Evolutionary conservation across 1,139 yeast species (phyloP), one percentile per base, ranked within the genome.

Genomic region (Pichia cactophila): DNA sequence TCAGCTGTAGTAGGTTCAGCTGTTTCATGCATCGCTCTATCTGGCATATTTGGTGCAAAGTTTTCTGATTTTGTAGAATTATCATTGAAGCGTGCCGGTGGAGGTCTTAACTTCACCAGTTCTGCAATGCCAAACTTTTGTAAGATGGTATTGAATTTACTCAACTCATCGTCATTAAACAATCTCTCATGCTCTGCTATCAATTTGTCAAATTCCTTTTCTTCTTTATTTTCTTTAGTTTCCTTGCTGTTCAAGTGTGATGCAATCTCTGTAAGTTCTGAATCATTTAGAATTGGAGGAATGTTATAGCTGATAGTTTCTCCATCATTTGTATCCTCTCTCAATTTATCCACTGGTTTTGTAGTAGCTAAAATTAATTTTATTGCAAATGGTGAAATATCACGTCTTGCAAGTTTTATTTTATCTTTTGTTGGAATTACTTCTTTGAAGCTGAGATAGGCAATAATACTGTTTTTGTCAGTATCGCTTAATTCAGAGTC

Each of bases 341-440:
- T 58, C 28, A 60, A 38, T 4, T 40, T 41, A 2, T 55, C 58
- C 5, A 63, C 38, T 4, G 56, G 26, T 16, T 45, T 46, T 6
- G 47, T 48, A 2, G 58, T 53, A 5, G 44, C 52, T 2, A 42
- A 29, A 5, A 61, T 41, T 4, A 61, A 29, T 36, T 59, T 58
- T 20, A 52, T 48, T 35, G 66, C 62, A 45, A 55, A 57, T 2
- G 68, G 67, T 9, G 63, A 55, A 10, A 66, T 60, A 48, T 66
- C 69, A 43, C 67, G 56, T 43, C 67, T 56, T 7, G 69, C 69
- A 45, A 65, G 63, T 43, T 54, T 61, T 2, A 58, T 46, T 38
- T 66, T 65, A 40, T 61, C 65, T 42, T 61, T 56, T 5, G 51
- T 48, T 49, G 51, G 51, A 5, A 47, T 40, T 20, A 23, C 23